Base-by-base conservation (phyloP, 345 rosid species). In the Pistacia integerrima region DNA sequence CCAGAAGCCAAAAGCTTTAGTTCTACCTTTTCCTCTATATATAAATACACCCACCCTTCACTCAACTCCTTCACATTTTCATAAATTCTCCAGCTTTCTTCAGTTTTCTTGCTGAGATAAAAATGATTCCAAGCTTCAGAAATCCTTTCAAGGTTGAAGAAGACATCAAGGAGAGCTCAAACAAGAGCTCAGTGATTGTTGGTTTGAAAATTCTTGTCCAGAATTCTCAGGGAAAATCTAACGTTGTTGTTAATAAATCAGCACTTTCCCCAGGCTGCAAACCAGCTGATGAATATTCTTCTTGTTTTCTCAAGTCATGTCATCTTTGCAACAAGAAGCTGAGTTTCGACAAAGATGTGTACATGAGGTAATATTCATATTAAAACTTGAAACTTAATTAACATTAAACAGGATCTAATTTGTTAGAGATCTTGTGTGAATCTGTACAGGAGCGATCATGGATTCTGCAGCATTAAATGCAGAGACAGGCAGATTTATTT, bases 401-500 rank as follows among this genome's bases (percentile, higher is more conserved):
- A 41, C 6, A 30, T 41, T 7, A 41, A 5, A 41, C 46, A 41
- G 9, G 46, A 41, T 41, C 46, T 41, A 41, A 41, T 41, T 7
- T 7, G 46, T 41, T 54, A 1, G 11, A 16, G 38, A 57, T 11
- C 5, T 48, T 48, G 41, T 63, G 4, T 44, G 20, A 35, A 4
- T 64, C 0, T 46, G 3, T 75, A 76, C 88, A 93, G 95, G 80
- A 95, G 97, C 64, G 97, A 94, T 70, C 79, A 82, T 82, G 98
- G 95, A 4, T 94, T 87, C 74, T 94, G 97, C 78, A 92, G 95
- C 74, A 78, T 66, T 62, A 87, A 89, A 77, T 94, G 98, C 87
- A 83, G 98, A 58, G 74, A 84, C 63, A 83, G 91, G 76, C 97
- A 91, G 73, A 89, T 94, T 8, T 38, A 70, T 28, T 67, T 87